Conservation (phyloP, 2,329 filamentous ascomycete species). For the Alternaria ventricosa region DNA sequence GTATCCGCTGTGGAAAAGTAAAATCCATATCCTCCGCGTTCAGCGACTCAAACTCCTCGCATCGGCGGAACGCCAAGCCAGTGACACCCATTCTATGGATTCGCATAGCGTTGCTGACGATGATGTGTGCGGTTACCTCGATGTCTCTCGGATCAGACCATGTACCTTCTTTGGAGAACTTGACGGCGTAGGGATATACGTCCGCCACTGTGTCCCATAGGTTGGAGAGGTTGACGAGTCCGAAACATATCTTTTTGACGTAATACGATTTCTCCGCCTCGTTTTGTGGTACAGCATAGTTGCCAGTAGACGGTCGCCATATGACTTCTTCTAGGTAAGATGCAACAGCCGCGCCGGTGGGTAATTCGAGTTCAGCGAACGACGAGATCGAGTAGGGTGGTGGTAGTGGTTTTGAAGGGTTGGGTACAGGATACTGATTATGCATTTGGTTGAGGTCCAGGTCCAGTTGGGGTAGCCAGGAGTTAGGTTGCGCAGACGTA, state of each 20-base stretch:
- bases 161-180: background rate
- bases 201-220: background rate
- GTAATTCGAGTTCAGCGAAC: background rate
- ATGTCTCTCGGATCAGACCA: background rate
- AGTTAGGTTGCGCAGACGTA: background rate
- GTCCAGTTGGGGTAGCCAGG: background rate
- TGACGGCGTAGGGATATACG: background rate
- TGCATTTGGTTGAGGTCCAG: background rate
- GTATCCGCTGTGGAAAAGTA: constrained; percentile 7
- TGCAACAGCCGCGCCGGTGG: background rate
- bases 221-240: background rate
- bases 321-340: background rate
- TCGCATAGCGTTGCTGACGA: background rate
- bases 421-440: background rate
- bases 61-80: background rate
- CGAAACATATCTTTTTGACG: background rate
- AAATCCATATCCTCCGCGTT: background rate
- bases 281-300: background rate
- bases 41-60: background rate
- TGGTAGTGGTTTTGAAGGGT: background rate
- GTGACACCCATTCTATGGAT: constrained; percentile 3
- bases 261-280: background rate
- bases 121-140: background rate
- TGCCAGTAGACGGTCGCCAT: background rate
- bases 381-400: background rate